A percentile compares a stretch with the other conserved stretches of the same genome.
Evolutionary conservation across 1,284 basidiomycete species (phyloP).

Genomic region (Puccinia hordei): DNA sequence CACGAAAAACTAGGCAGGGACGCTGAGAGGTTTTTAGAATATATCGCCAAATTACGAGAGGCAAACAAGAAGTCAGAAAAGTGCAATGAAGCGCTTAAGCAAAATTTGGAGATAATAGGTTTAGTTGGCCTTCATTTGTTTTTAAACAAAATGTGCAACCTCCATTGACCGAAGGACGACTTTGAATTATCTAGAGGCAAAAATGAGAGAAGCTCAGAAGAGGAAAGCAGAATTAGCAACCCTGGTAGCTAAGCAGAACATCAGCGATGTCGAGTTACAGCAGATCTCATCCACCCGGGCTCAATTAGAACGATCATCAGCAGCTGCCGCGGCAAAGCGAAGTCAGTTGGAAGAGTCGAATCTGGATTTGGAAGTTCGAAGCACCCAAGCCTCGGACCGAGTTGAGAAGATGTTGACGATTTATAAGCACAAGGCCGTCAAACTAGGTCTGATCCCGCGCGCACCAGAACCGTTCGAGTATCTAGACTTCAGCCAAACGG

Average conservation of each 20-base stretch:
- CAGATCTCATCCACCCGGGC: constrained; percentile 84
- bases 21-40: constrained; percentile 39
- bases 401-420: constrained; percentile 76
- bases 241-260: constrained; percentile 76
- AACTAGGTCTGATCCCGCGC: constrained; percentile 73
- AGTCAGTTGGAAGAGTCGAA: constrained; percentile 69
- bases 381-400: constrained; percentile 73
- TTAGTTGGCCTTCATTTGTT: background rate
- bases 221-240: constrained; percentile 62
- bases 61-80: constrained; percentile 34
- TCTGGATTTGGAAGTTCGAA: constrained; percentile 74
- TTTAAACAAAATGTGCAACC: background rate
- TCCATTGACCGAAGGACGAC: background rate
- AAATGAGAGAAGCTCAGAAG: constrained; percentile 23
- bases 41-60: constrained; percentile 34
- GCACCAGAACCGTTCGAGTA: constrained; percentile 69
- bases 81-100: constrained; percentile 29
- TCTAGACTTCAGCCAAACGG: constrained; percentile 71
- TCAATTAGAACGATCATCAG: constrained; percentile 67
- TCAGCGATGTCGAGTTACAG: constrained; percentile 78
- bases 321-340: constrained; percentile 75
- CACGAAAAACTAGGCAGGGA: constrained; percentile 37
- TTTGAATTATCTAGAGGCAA: constrained; percentile 22
- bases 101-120: constrained; percentile 28
- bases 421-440: constrained; percentile 71